Conservation (phyloP, 2,329 filamentous ascomycete genomes). For the Stagonosporopsis rhizophila region DNA sequence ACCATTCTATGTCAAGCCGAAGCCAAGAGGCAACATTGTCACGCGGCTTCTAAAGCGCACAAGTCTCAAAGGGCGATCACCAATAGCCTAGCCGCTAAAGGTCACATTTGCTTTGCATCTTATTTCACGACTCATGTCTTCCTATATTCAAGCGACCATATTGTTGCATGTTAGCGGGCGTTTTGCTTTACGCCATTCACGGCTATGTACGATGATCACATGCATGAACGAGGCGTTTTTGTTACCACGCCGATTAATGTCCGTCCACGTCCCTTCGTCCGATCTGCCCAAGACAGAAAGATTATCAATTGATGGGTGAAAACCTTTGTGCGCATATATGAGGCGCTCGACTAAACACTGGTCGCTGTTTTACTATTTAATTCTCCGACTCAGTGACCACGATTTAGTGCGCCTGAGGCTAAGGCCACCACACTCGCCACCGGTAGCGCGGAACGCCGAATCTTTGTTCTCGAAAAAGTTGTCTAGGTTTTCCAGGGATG, state of each 20-base stretch:
- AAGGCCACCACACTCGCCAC: not conserved
- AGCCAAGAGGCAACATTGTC: slow-evolving; percentile 44
- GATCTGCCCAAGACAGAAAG: not conserved
- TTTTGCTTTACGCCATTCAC: slow-evolving; percentile 21
- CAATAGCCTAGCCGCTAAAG: slow-evolving; percentile 9
- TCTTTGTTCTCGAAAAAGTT: not conserved
- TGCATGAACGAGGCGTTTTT: slow-evolving; percentile 38
- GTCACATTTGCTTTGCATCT: not conserved
- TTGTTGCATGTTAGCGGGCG: slow-evolving; percentile 38
- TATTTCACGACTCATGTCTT: slow-evolving; percentile 8
- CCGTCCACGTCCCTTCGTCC: not conserved
- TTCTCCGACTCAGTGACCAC: slow-evolving; percentile 3
- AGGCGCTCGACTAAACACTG: slow-evolving; percentile 1
- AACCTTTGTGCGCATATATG: not conserved
- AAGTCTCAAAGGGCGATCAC: slow-evolving; percentile 40
- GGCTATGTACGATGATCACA: slow-evolving; percentile 31
- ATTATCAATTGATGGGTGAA: not conserved
- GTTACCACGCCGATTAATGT: not conserved
- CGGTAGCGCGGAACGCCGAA: not conserved
- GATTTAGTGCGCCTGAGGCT: slow-evolving; percentile 5
- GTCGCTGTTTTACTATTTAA: slow-evolving; percentile 12
- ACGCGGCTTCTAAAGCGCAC: slow-evolving; percentile 47
- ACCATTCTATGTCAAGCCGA: slow-evolving; percentile 54
- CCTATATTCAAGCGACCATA: slow-evolving; percentile 9
- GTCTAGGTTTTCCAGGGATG: not conserved